Conservation (phyloP, 2,329 filamentous ascomycete genomes). For the Dactylellina parvicollis region DNA sequence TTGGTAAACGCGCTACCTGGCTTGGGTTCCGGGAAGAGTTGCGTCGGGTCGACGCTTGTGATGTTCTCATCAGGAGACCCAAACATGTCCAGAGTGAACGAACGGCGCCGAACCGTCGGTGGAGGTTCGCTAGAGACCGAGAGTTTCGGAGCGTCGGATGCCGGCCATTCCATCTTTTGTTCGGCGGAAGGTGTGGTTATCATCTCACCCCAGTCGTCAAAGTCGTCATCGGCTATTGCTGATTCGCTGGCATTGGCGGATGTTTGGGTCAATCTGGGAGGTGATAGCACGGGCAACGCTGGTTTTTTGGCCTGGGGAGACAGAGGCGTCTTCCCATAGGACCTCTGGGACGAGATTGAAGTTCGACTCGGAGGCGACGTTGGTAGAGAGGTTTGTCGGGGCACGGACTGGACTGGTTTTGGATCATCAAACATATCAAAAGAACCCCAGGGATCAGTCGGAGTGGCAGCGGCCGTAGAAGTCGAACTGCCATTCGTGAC, state of each 20-base stretch:
- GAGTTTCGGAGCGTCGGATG: constrained; percentile 16
- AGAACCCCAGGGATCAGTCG: constrained; percentile 50
- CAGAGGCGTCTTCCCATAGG: constrained; percentile 11
- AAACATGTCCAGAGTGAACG: constrained; percentile 50
- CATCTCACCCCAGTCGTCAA: constrained; percentile 54
- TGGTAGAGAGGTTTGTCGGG: constrained; percentile 11
- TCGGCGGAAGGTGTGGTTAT: constrained; percentile 31
- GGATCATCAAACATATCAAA: constrained; percentile 52
- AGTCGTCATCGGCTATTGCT: constrained; percentile 38
- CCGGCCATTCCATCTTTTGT: constrained; percentile 33
- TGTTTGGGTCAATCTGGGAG: constrained; percentile 14
- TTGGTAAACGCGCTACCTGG: constrained; percentile 6
- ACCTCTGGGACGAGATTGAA: constrained; percentile 44
- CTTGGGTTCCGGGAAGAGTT: constrained; percentile 31
- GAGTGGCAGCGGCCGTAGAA: neutral
- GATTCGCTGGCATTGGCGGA: constrained; percentile 12
- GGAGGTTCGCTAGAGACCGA: constrained; percentile 24
- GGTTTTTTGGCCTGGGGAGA: constrained; percentile 9
- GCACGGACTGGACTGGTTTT: constrained; percentile 4
- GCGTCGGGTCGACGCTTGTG: constrained; percentile 40
- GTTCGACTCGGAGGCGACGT: constrained; percentile 11
- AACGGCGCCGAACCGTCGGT: constrained; percentile 26
- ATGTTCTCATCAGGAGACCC: constrained; percentile 45
- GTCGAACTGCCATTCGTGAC: neutral
- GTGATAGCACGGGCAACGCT: constrained; percentile 26